A percentile compares a stretch with the other conserved stretches of the same genome.
Evolutionary conservation across 495 filamentous ascomycete genomes (phyloP).

Genomic region (Zalerion maritima): DNA sequence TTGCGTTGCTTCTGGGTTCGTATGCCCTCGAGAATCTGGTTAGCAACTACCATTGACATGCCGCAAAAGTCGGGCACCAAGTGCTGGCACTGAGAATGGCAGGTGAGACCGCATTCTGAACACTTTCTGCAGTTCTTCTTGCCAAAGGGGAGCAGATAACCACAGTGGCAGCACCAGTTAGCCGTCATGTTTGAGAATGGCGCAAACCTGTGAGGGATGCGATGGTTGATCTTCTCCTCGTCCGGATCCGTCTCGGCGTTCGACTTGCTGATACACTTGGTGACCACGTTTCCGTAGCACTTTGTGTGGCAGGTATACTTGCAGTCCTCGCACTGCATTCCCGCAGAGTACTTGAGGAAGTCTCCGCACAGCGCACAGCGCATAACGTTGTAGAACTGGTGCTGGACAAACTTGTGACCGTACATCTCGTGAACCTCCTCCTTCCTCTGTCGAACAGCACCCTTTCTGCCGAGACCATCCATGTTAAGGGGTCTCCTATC

Average conservation of each 20-base stretch:
- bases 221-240: constrained; percentile 98
- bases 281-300: constrained; percentile 94
- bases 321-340: constrained; percentile 99
- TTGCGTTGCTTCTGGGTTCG: constrained; percentile 41
- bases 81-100: constrained; percentile 81
- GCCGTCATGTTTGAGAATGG: constrained; percentile 90
- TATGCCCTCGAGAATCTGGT: constrained; percentile 70
- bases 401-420: constrained; percentile 93
- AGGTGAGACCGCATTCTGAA: constrained; percentile 86
- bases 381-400: constrained; percentile 99
- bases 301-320: constrained; percentile 98
- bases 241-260: constrained; percentile 96
- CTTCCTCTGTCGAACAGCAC: constrained; percentile 90
- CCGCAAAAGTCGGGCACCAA: constrained; percentile 98
- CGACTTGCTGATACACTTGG: constrained; percentile 98
- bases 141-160: constrained; percentile 92
- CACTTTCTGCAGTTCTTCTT: constrained; percentile 90
- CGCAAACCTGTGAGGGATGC: constrained; percentile 94
- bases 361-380: constrained; percentile 96
- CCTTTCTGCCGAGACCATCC: constrained; percentile 85
- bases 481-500: constrained; percentile 56
- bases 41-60: constrained; percentile 96
- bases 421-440: constrained; percentile 97
- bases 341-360: constrained; percentile 94
- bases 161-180: constrained; percentile 99